Base-by-base conservation (phyloP, 345 rosid genomes). In the Boechera retrofracta region DNA sequence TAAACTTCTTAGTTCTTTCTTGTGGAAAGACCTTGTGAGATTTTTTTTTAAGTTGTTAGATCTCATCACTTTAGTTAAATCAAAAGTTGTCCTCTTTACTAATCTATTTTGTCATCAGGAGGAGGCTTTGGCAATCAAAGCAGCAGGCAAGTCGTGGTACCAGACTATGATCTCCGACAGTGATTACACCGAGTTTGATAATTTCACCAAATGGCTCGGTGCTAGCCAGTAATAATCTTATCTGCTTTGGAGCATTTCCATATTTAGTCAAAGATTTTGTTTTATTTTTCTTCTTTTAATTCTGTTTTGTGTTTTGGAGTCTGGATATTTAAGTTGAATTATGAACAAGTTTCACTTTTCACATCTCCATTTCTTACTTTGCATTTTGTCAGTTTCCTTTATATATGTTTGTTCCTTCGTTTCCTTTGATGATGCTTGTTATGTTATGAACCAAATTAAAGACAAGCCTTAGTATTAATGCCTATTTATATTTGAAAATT, bases 121-220 rank as follows among this genome's bases (percentile, higher is more conserved):
- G 89, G 98, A 89, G 73, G 91, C 92, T 0, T 51, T 86, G 33
- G 89, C 91, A 1, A 81, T 89, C 74, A 91, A 64, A 85, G 82
- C 91, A 7, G 98, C 98, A 3, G 98, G 99, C 7, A 92, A 91
- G 82, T 87, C 98, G 31, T 95, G 97, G 97, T 92, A 92, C 67
- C 76, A 86, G 75, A 92, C 98, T 0, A 95, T 95, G 99, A 89
- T 92, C 21, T 90, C 97, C 0, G 99, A 95, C 82, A 85, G 94
- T 44, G 99, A 95, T 63, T 95, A 89, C 83, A 88, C 97, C 0
- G 96, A 90, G 86, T 92, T 92, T 7, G 98, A 92, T 26, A 86
- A 82, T 82, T 92, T 92, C 87, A 69, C 90, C 3, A 92, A 92
- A 66, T 92, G 97, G 97, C 86, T 92, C 24, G 91, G 89, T n/a